Percentiles rank a stretch among this genome's conserved stretches.
Conservation (phyloP, 352 stramenopile genomes). For the Poterioochromonas sp. region DNA sequence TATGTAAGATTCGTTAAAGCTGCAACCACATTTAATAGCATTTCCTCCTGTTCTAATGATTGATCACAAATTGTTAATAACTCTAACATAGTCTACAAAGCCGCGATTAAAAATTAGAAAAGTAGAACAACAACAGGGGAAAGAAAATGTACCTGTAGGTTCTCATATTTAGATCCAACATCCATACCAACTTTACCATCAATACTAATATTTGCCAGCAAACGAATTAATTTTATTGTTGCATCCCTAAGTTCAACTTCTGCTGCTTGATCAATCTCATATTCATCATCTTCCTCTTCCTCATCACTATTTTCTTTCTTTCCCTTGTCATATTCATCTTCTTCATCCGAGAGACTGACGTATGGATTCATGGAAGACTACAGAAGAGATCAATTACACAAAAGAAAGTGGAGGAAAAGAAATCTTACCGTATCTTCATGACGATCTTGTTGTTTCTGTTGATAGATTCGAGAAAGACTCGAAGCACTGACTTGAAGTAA, state of each 20-base stretch:
- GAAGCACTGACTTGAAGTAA: neutral
- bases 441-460: neutral
- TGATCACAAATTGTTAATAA: neutral
- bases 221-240: conserved; percentile 16
- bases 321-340: neutral
- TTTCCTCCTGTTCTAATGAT: neutral
- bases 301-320: neutral
- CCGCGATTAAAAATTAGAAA: neutral
- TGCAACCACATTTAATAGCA: conserved; percentile 16
- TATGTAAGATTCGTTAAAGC: conserved; percentile 23
- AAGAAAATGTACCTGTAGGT: neutral
- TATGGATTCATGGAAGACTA: no score
- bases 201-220: conserved; percentile 19
- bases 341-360: no score
- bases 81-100: neutral
- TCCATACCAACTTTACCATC: neutral
- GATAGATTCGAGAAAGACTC: neutral
- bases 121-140: neutral
- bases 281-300: conserved; percentile 2
- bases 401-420: no score
- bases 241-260: conserved; percentile 5
- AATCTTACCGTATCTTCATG: no score
- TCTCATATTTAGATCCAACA: neutral
- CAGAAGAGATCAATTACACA: no score
- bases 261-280: neutral